Evolutionary conservation across 345 rosid species (phyloP).

Genomic region (Streptanthus diversifolius): DNA sequence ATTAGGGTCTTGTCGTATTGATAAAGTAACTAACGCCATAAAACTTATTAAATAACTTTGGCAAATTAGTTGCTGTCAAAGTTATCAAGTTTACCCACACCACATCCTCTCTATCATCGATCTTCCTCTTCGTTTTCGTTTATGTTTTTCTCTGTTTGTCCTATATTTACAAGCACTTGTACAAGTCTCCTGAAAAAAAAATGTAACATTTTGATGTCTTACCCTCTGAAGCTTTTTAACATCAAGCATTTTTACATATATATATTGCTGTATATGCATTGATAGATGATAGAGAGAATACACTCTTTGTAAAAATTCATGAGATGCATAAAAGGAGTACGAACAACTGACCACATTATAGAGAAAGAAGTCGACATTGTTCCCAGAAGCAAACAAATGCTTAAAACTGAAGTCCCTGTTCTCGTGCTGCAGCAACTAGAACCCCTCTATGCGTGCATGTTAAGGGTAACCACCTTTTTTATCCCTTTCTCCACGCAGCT

Average conservation of each 20-base stretch:
- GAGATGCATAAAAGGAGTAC: background rate
- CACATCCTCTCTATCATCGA: background rate
- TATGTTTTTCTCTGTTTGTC: background rate
- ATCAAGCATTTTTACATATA: background rate
- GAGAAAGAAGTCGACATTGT: slow-evolving; percentile 2
- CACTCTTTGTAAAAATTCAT: background rate
- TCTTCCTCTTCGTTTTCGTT: slow-evolving; percentile 2
- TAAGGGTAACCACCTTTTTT: slow-evolving; percentile 81
- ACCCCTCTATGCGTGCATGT: slow-evolving; percentile 81
- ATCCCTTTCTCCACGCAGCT: slow-evolving; percentile 85
- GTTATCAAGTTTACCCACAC: slow-evolving; percentile 11
- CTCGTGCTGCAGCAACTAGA: slow-evolving; percentile 74
- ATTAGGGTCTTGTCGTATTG: background rate
- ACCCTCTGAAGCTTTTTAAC: background rate
- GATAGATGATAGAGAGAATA: background rate
- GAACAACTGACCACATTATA: background rate
- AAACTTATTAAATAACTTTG: background rate
- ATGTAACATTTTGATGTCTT: background rate
- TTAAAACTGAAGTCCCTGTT: slow-evolving; percentile 32
- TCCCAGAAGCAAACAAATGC: background rate
- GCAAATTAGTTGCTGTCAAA: background rate
- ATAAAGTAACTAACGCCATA: background rate
- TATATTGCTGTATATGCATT: background rate
- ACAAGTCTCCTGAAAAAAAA: background rate
- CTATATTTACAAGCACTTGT: slow-evolving; percentile 21